Base-by-base conservation (phyloP, 1,284 basidiomycete species). In the Trametes hirsuta region DNA sequence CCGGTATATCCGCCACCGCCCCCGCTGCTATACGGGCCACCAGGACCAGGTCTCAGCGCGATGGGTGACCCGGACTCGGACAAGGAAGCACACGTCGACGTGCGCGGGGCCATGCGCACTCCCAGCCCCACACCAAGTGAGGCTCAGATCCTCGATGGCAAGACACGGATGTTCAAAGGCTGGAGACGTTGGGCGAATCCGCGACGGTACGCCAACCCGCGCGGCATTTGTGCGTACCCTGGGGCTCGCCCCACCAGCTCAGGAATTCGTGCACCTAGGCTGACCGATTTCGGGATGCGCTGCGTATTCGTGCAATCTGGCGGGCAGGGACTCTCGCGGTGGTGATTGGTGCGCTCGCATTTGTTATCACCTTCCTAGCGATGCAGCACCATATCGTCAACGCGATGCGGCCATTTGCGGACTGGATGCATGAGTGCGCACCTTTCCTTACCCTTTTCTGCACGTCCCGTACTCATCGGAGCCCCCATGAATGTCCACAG, bases 351-450 rank as follows among this genome's bases (percentile, higher is more conserved):
- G 74, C 78, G 21, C 55, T 84, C 34, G 75, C 40, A 18, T 21
- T 81, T 11, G 74, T 75, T 8, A 75, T 86, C 21, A 76, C 86
- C n/a, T 80, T 88, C 73, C 79, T 83, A 1, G 71, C 85, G 35
- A 86, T 79, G 66, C 75, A 77, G 61, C 71, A 74, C 21, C 75
- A 84, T 74, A 87, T 90, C 57, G 81, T 87, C 48, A 64, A 78
- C n/a, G 81, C 77, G 79, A 75, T 89, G 46, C 78, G 74, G 30
- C 86, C 86, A 1, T 76, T 78, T 6, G 80, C 84, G 0, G 74
- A 78, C 41, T 83, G 81, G 77, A 78, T 88, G 71, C 68, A 75
- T 53, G 53, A 65, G 77, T 79, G 58, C 76, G 78, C 69, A 14
- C 42, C 3, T 45, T 18, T 34, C 4, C 11, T 0, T 34, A 4